Evolutionary conservation across 2,329 filamentous ascomycete species (phyloP), one percentile per base, ranked within the genome.

Genomic region (Ilyonectria robusta): DNA sequence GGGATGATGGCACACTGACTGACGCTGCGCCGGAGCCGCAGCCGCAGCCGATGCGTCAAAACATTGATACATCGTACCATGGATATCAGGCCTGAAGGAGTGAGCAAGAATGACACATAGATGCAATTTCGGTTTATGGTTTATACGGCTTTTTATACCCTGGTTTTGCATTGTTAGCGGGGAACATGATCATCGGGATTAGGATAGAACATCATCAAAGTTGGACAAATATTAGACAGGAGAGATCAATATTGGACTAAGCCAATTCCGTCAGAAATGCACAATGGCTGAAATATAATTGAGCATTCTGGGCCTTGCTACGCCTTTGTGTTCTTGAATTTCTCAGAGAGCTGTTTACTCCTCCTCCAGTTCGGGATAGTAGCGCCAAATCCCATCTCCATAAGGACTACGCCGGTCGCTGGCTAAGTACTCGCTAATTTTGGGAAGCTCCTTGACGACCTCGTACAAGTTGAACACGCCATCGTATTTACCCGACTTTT

Each of bases 351-450:
- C 5, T 21, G 4, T 4, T 4, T 40, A 11, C 6, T 76, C 69
- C 46, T 86, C 80, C 48, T 95, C 93, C 57, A 95, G 79, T 82
- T 95, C 93, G 2, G 89, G 86, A 75, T 95, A 95, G 74, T 93
- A 83, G 40, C 93, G 85, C 77, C 89, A 95, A 48, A 95, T 86
- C 1, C 93, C 92, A 68, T 85, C 80, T 0, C 83, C 82, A 76
- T 93, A 95, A 58, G 84, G 79, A 75, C 86, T 77, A 46, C 92
- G 84, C 69, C 90, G 86, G 3, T 89, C 84, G 78, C 92, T 94
- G 21, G 80, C 85, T 58, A 95, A 79, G 76, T 95, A 95, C 48
- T 83, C 86, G 80, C 90, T 91, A 73, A 95, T 86, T 46, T 85
- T 89, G 19, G 88, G 88, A 40, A 89, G 82, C 62, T 86, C 84